Base-by-base conservation (phyloP, 177 flowering plant species). In the Vitis hybrid region DNA sequence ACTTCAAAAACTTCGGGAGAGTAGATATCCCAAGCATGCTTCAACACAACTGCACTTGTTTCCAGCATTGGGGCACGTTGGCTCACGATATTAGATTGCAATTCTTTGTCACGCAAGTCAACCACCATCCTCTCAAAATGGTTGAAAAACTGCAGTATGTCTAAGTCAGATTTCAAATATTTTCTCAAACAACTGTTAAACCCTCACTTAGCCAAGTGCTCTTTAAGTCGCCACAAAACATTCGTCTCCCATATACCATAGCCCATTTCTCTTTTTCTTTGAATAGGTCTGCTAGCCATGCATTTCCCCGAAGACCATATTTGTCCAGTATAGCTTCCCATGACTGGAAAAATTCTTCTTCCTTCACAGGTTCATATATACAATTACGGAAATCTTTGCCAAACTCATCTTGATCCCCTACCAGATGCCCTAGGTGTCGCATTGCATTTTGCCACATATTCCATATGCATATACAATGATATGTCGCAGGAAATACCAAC, bases 201-300 rank as follows among this genome's bases (percentile, higher is more conserved):
- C 66, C 59, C 65, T 70, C 82, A 60, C 65, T 5, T 9, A 68
- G 69, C 27, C 58, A 73, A 3, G 69, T 35, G 40, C 60, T 55
- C n/a, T 11, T 60, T 27, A 81, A 72, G 64, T 72, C 79, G 15
- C 80, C 80, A 49, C 67, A 69, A 56, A 79, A 77, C 7, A 64
- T 62, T 65, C 70, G 60, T 60, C 79, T 67, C 46, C 60, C 70
- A 65, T 78, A 80, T 3, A 70, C 73, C 73, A 66, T 61, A 5
- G 82, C 79, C 85, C 83, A 80, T 30, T 75, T 76, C 65, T 75
- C 76, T 59, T 80, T 73, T 16, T 54, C 51, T 21, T 66, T 63
- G 55, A 72, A 78, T 27, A 68, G 62, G 19, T 61, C 61, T 16
- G 62, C 35, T 64, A 79, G 40, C 79, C 79, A 77, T 32, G 62